Base-by-base conservation (phyloP, 1,139 yeast genomes). In the Kodamaea ohmeri region DNA sequence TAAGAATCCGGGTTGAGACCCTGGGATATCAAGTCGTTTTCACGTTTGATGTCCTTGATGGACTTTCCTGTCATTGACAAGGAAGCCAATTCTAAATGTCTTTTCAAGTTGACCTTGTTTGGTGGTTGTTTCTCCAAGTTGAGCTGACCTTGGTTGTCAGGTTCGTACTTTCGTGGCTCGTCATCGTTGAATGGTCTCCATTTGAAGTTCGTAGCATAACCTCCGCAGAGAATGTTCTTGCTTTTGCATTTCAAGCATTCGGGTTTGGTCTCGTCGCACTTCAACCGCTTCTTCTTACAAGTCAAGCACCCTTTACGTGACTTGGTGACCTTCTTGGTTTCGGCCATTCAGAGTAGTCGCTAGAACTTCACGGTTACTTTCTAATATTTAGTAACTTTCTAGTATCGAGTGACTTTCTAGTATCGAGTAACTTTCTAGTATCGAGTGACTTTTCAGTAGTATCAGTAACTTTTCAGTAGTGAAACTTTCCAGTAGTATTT, bases 181-280 rank as follows among this genome's bases (percentile, higher is more conserved):
- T 56, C 63, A 27, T 64, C 53, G 17, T 47, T 60, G 42, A 78
- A 80, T 6, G 76, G 65, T 47, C 77, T 66, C 87, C 87, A 81
- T 51, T 78, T 78, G 61, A 77, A 80, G 37, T 71, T 71, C 20
- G 77, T 76, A 3, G 80, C 78, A 50, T 81, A 81, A 1, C 87
- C 87, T 6, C 81, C 83, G 52, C 83, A 78, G 13, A 58, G 63
- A 15, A 72, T 65, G 28, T 65, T 67, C 51, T 67, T 69, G 42
- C 63, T 65, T 8, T 50, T 52, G 47, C 80, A 73, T 41, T 70
- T 74, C 25, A 53, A 40, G 45, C 83, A 78, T 16, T 51, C 52
- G 0, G 83, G 83, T 46, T 75, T 75, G 6, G 71, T 63, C 49
- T 77, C 83, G 47, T 76, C 83, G 52, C 83, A 77, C 50, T 77